phyloP scores from a whole-genome alignment of 225 moss, liverwort and hornwort species.

The Pseudisothecium myosuroides region DNA sequence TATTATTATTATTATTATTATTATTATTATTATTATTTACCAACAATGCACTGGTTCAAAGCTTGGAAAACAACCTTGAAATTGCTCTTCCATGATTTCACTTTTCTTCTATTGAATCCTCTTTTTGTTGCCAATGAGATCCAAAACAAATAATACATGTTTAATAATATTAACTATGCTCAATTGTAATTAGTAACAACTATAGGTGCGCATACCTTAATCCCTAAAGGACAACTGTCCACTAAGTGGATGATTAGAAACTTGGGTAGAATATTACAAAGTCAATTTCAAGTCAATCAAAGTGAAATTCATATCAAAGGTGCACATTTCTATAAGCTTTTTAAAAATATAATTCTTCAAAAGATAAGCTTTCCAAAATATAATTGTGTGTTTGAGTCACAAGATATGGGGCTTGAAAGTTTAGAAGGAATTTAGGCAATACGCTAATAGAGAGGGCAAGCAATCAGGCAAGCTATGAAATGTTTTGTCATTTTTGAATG shows the following conservation, averaged over 20 bases:
- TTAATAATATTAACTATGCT: background rate
- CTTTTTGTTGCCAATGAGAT: background rate
- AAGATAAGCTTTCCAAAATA: no score
- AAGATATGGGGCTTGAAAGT: background rate
- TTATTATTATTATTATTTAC: no score
- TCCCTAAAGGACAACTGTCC: background rate
- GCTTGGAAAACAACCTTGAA: no score
- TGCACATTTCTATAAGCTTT: background rate
- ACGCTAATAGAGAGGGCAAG: background rate
- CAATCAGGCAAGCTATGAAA: no score
- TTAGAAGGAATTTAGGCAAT: accelerated
- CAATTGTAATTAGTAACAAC: background rate
- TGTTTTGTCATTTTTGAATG: no score
- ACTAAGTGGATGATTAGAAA: background rate
- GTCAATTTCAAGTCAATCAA: background rate
- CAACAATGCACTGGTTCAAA: no score
- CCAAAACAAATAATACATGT: background rate
- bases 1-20: no score
- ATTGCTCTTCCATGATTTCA: no score
- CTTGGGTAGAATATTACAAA: background rate
- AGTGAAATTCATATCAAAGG: background rate
- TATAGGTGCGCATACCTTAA: background rate
- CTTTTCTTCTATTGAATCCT: no score
- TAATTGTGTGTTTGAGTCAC: no score
- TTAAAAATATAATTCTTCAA: accelerated